Evolutionary conservation across 352 stramenopile species (phyloP), one percentile per base, ranked within the genome.

Genomic region (Pythium folliculosum): DNA sequence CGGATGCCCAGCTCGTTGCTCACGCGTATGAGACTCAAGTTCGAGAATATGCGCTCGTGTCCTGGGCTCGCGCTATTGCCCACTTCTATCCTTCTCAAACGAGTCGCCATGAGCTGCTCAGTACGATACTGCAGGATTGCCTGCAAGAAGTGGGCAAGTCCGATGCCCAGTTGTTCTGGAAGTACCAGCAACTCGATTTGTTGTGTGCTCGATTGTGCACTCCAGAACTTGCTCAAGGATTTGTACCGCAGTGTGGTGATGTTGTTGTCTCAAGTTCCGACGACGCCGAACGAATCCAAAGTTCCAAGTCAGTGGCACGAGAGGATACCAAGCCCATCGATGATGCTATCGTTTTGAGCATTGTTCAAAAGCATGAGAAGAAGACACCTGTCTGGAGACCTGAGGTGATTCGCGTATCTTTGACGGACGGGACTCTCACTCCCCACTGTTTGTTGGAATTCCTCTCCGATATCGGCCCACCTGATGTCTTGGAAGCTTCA

Each of bases 71-170:
- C 63, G 85, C 75, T 43, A 77, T 96, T 56, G 63, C 81, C 10
- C 84, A 94, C 52, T 96, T 96, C 30, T 94, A 94, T 58, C 70
- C 75, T 12, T 73, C 58, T 8, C 88, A 96, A 30, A 77, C 72
- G 21, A 80, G 85, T 43, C 76, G 84, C 0, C 74, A 93, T 57
- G 62, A 81, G 16, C 69, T 94, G 48, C 52, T 96, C 50, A 75
- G 35, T 66, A 32, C 75, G 19, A 85, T 83, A 47, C 55, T 96
- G 9, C 54, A 71, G 25, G 77, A 89, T n/a, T 93, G 84, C 23
- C 48, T 88, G 40, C 78, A 77, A 32, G 59, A 86, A 13, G 32
- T 63, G 0, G 59, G 65, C 22, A 67, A 40, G 49, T 70, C 37
- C n/a, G 71, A 84, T 27, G 53, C 73, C 55, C 77, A 77, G 14